Evolutionary conservation across 805 yeast species (phyloP).

Genomic region (Zygoascus ofunaensis): DNA sequence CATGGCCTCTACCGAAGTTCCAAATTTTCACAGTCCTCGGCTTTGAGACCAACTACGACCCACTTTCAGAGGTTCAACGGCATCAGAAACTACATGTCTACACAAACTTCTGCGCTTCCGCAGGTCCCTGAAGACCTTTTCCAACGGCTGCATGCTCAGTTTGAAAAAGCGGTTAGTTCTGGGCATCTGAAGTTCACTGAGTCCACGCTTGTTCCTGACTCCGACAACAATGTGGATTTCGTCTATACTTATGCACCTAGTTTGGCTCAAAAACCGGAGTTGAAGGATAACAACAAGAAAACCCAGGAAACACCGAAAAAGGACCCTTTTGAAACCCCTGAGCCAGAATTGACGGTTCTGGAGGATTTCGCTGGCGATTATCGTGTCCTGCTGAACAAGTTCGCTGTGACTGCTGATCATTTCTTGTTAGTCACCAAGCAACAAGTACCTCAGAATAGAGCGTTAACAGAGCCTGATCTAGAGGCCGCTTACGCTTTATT

Average conservation of each 20-base stretch:
- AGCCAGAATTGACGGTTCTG: constrained; percentile 58
- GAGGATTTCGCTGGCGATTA: constrained; percentile 42
- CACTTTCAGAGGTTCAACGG: background rate
- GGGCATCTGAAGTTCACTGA: constrained; percentile 46
- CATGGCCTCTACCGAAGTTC: too few species aligned
- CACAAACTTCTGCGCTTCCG: too few species aligned
- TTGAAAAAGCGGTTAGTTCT: constrained; percentile 37
- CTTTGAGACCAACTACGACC: background rate
- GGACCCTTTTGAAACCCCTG: constrained; percentile 75
- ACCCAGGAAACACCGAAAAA: constrained; percentile 2
- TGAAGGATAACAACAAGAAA: constrained; percentile 6
- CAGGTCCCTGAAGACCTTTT: background rate
- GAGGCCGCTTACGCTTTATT: constrained; percentile 49
- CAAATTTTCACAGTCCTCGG: background rate
- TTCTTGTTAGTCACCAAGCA: constrained; percentile 68
- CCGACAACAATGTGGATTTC: constrained; percentile 27
- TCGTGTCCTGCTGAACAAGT: constrained; percentile 72
- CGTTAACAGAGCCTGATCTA: constrained; percentile 66
- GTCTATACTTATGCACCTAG: constrained; percentile 31
- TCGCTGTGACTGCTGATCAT: constrained; percentile 74
- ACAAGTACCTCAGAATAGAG: constrained; percentile 61
- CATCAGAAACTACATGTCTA: background rate
- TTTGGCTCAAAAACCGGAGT: constrained; percentile 28
- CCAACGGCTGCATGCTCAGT: background rate
- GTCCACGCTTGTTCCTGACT: constrained; percentile 31